These are phyloP conservation scores for Erythrophleum fordii DNA, from an alignment of 306 rosid species.

Conservation along the genomic window DNA sequence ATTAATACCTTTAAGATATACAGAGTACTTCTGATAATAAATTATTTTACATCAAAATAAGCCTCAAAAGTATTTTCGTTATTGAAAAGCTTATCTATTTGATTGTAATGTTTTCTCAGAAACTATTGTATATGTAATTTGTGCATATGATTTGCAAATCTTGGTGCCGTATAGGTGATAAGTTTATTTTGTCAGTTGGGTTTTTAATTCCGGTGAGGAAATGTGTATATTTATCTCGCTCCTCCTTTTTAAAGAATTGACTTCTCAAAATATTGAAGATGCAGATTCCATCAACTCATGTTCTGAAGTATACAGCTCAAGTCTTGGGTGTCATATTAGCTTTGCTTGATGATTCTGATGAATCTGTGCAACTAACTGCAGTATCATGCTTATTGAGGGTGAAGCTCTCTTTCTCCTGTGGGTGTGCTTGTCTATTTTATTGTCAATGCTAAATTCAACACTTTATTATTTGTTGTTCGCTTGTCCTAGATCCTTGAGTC, in stretches of 20 bases:
- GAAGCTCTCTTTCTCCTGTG: conserved; percentile 34
- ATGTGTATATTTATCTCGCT: neutral
- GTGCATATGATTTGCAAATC: conserved; percentile 13
- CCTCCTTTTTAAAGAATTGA: conserved; percentile 29
- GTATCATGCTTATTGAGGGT: conserved; percentile 90
- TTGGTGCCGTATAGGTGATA: conserved; percentile 29
- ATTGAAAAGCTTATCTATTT: conserved; percentile 10
- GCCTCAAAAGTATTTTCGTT: neutral
- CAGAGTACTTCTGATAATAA: neutral
- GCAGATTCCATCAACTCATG: conserved; percentile 86
- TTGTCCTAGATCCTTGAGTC: conserved; percentile 76
- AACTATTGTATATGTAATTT: neutral
- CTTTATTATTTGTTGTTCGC: conserved; percentile 39
- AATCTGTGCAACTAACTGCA: conserved; percentile 92
- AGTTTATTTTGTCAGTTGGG: conserved; percentile 12
- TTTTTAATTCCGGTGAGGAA: conserved; percentile 7
- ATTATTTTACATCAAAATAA: neutral
- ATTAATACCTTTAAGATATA: neutral
- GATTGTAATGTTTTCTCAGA: conserved; percentile 10
- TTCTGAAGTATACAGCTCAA: conserved; percentile 80
- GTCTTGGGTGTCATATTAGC: conserved; percentile 92
- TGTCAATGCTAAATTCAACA: conserved; percentile 31
- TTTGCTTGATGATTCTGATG: conserved; percentile 86
- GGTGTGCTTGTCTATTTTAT: conserved; percentile 1
- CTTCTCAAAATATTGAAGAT: conserved; percentile 35